Base-by-base conservation (phyloP, 257 asterid genomes). In the Salvia splendens region DNA sequence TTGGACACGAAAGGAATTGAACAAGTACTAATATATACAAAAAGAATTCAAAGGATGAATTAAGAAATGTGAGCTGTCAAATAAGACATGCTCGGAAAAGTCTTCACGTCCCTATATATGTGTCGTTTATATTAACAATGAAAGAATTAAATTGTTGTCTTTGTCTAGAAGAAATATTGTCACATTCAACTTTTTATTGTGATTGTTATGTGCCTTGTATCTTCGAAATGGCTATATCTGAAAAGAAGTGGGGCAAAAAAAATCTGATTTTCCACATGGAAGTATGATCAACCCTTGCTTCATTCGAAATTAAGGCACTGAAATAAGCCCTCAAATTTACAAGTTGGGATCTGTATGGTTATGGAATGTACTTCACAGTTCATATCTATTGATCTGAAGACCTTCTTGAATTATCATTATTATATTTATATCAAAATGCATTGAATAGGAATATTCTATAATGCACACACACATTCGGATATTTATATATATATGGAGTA, bases 231-330 rank as follows among this genome's bases (percentile, higher is more conserved):
- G 62, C 73, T 50, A 32, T 69, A 47, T 69, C 63, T 38, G 14
- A 4, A 33, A 51, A 10, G n/a, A 64, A 6, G 11, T 12, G 6
- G 14, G 9, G 42, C 12, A 33, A 11, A 6, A 42, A 64, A 63
- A 55, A 47, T 43, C 48, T 4, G 33, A 6, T 16, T 3, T 28
- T 51, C 12, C 28, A 10, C 2, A 47, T 8, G 24, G 24, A 59
- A 59, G n/a, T 11, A 47, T 15, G 54, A 24, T 24, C 30, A 77
- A 15, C 79, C 77, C 75, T 70, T 70, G 73, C 68, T 55, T 55
- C 38, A 43, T 61, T 62, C 75, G 38, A 70, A 74, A n/a, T n/a
- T n/a, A 60, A 20, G 83, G 42, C 79, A 78, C 28, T 60, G 6
- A 66, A 55, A 48, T 48, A 57, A 72, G 61, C 74, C 79, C 69